These are phyloP conservation scores for Pleurotus giganteus DNA, from an alignment of 768 basidiomycete genomes.

Conservation along the genomic window DNA sequence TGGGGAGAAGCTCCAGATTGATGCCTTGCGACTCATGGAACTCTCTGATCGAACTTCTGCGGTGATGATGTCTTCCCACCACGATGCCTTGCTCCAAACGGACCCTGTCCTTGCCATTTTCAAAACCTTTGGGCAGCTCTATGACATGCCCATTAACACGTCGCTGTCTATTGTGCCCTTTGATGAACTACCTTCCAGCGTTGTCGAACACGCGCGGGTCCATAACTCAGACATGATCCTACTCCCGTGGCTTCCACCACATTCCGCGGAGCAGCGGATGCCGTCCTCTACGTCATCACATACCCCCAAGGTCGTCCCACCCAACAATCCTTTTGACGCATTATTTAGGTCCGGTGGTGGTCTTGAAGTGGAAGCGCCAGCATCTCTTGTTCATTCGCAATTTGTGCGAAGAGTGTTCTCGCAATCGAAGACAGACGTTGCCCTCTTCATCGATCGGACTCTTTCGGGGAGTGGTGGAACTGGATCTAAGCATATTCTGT, in stretches of 20 bases:
- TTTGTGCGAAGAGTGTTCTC: constrained; percentile 83
- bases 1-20: constrained; percentile 26
- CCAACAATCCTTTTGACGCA: constrained; percentile 69
- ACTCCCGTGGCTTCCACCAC: constrained; percentile 72
- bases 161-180: constrained; percentile 73
- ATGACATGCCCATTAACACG: constrained; percentile 61
- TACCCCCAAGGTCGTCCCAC: constrained; percentile 12
- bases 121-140: constrained; percentile 72
- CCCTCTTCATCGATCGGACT: constrained; percentile 70
- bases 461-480: constrained; percentile 21
- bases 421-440: constrained; percentile 71
- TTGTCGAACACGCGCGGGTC: constrained; percentile 63
- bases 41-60: constrained; percentile 82
- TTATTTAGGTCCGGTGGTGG: constrained; percentile 41
- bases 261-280: constrained; percentile 14
- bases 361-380: constrained; percentile 35
- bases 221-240: constrained; percentile 72
- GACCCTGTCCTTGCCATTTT: constrained; percentile 76
- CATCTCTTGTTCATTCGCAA: constrained; percentile 67
- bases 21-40: constrained; percentile 87
- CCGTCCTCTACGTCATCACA: constrained; percentile 5
- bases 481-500: constrained; percentile 58
- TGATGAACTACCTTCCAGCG: constrained; percentile 69
- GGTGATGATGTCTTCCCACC: constrained; percentile 78
- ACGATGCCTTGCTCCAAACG: constrained; percentile 64